Evolutionary conservation across 306 rosid species (phyloP).

Genomic region (Cucurbita argyrosperma): DNA sequence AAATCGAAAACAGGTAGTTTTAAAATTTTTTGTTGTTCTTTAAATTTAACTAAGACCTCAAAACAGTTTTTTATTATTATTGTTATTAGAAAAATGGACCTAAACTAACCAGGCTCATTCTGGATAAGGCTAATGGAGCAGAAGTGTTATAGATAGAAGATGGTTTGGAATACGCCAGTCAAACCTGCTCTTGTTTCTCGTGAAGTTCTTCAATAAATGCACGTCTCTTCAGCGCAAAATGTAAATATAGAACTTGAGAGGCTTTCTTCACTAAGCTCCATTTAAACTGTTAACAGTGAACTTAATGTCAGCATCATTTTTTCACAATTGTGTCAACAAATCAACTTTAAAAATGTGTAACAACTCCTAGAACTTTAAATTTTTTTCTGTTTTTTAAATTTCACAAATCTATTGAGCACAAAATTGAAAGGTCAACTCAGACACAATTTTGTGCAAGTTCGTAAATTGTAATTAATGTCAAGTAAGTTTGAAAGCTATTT

Average conservation of each 20-base stretch:
- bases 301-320: neutral
- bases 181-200: slow-evolving; percentile 88
- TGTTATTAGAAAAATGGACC: neutral
- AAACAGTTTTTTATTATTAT: neutral
- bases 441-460: neutral
- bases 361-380: neutral
- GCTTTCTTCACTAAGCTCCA: slow-evolving; percentile 81
- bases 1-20: neutral
- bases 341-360: neutral
- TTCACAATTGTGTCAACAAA: neutral
- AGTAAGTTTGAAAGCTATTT: neutral
- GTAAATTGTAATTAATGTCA: no score
- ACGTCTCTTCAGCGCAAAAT: slow-evolving; percentile 79
- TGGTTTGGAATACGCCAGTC: slow-evolving; percentile 1
- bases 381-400: neutral
- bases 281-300: slow-evolving; percentile 42
- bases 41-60: neutral
- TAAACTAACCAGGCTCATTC: neutral
- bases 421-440: neutral
- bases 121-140: neutral
- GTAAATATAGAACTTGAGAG: slow-evolving; percentile 77
- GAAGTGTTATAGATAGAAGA: neutral
- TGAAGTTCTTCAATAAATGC: slow-evolving; percentile 62
- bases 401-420: neutral
- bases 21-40: neutral